Percentiles rank a stretch among this genome's conserved stretches.
phyloP scores from a whole-genome alignment of 2,329 filamentous ascomycete genomes.

The Cercospora zeae-maydis region DNA sequence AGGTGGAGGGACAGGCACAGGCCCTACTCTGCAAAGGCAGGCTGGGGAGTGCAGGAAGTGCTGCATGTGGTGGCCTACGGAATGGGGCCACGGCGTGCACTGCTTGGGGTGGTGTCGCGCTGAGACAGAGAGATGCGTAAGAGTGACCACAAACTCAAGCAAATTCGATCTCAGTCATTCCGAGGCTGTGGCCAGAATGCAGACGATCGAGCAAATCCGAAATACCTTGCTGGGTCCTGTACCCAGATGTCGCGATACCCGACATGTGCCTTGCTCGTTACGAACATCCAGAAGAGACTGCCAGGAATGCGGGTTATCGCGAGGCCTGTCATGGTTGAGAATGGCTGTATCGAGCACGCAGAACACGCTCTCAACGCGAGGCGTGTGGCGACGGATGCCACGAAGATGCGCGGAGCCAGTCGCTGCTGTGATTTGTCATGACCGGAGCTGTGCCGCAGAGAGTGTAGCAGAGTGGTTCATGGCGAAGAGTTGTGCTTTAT shows the following conservation, averaged over 20 bases:
- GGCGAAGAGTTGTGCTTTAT: no score
- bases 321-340: not conserved
- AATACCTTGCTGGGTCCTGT: conserved; percentile 28
- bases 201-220: conserved; percentile 31
- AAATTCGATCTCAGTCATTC: conserved; percentile 30
- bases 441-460: not conserved
- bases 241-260: not conserved
- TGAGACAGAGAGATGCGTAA: conserved; percentile 1
- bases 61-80: conserved; percentile 26
- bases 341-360: not conserved
- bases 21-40: conserved; percentile 33
- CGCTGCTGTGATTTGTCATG: not conserved
- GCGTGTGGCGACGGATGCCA: no score
- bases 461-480: not conserved
- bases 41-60: conserved; percentile 17
- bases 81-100: conserved; percentile 18
- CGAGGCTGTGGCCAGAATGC: conserved; percentile 28
- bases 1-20: not conserved
- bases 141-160: not conserved
- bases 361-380: not conserved
- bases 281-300: not conserved
- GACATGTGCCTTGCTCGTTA: conserved; percentile 1
- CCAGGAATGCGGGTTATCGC: conserved; percentile 1
- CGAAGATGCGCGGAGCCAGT: no score
- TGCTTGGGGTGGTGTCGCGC: not conserved